Percentiles rank a stretch among this genome's conserved stretches.
Evolutionary conservation across 2,329 filamentous ascomycete species (phyloP).

Genomic region (Colletotrichum sp.): DNA sequence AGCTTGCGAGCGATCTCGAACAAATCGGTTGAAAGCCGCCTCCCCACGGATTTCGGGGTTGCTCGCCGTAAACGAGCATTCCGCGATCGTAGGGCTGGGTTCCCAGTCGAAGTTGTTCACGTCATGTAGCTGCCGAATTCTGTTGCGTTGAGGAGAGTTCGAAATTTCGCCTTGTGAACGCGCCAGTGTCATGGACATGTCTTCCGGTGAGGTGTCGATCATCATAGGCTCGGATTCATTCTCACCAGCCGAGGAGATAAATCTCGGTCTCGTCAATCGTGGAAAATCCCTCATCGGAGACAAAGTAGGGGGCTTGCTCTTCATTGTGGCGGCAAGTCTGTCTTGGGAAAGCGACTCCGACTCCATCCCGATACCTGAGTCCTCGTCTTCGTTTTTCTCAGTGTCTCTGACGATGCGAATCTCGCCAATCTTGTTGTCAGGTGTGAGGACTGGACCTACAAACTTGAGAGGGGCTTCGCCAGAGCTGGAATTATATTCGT

Average conservation of each 20-base stretch:
- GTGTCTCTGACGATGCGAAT: not conserved
- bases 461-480: not conserved
- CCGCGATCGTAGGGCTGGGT: not conserved
- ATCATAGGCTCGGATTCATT: not conserved
- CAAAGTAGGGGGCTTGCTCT: not conserved
- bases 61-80: not conserved
- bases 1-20: not conserved
- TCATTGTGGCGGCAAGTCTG: not conserved
- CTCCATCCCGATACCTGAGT: not conserved
- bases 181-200: not conserved
- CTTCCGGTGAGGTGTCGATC: not conserved
- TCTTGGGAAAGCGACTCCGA: not conserved
- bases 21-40: not conserved
- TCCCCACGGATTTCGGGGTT: not conserved
- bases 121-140: accelerated
- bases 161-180: not conserved
- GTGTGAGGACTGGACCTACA: not conserved
- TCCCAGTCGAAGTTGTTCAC: not conserved
- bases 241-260: not conserved
- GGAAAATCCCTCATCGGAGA: not conserved
- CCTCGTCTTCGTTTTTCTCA: not conserved
- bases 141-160: not conserved
- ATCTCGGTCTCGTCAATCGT: not conserved
- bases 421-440: not conserved
- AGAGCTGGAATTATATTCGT: not conserved